A percentile compares a stretch with the other conserved stretches of the same genome.
phyloP scores from a whole-genome alignment of 495 filamentous ascomycete genomes.

The Trichodelitschia bisporula region DNA sequence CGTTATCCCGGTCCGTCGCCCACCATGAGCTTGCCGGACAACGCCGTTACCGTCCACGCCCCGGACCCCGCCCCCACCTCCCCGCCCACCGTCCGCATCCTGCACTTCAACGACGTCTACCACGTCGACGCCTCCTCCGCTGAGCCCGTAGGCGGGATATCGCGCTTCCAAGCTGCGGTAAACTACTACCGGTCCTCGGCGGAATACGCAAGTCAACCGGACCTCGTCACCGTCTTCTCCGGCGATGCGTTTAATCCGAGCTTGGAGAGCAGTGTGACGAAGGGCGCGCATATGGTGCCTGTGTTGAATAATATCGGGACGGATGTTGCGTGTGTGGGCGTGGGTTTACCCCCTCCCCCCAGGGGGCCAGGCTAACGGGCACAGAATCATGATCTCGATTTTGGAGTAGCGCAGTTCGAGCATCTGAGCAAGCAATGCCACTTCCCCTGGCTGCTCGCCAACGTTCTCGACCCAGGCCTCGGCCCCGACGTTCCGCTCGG shows the following conservation, averaged over 20 bases:
- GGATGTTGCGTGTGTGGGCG: slow-evolving; percentile 54
- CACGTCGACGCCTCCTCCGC: slow-evolving; percentile 56
- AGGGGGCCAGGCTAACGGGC: background rate
- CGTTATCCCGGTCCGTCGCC: too few relatives aligned
- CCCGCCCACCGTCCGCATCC: slow-evolving; percentile 45
- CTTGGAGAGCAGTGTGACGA: slow-evolving; percentile 64
- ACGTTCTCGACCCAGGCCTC: slow-evolving; percentile 56
- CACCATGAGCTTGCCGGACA: too few relatives aligned
- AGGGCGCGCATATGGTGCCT: slow-evolving; percentile 73
- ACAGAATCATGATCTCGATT: slow-evolving; percentile 81
- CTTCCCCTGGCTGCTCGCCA: slow-evolving; percentile 79
- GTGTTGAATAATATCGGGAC: slow-evolving; percentile 58
- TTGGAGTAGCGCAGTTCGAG: slow-evolving; percentile 59
- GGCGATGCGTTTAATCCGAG: slow-evolving; percentile 85
- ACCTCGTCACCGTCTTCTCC: slow-evolving; percentile 60
- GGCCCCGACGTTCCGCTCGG: slow-evolving; percentile 43
- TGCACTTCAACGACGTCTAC: slow-evolving; percentile 89
- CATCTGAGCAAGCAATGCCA: slow-evolving; percentile 46
- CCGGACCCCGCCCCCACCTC: too few relatives aligned
- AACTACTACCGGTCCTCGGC: slow-evolving; percentile 42
- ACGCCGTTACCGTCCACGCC: too few relatives aligned
- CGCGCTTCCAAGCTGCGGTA: slow-evolving; percentile 55
- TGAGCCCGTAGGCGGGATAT: slow-evolving; percentile 56
- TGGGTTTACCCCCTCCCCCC: slow-evolving; percentile 16
- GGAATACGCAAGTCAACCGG: slow-evolving; percentile 31